Evolutionary conservation across 139 green algal genomes (phyloP), one percentile per base, ranked within the genome.

Genomic region (Tetraselmis chui): DNA sequence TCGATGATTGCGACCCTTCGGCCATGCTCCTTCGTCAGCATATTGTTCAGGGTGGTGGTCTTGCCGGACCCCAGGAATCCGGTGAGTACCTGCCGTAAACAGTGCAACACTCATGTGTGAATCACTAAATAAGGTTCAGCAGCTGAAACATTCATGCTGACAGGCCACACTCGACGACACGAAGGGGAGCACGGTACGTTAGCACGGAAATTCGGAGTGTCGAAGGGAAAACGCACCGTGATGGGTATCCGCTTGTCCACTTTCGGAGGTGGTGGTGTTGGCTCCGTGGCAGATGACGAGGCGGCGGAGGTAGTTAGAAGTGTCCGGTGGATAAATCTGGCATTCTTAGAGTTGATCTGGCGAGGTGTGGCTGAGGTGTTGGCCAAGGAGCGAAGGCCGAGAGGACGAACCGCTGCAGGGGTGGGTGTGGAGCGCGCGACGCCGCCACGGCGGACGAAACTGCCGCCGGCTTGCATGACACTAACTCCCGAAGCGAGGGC

Each of bases 41-140:
- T 92, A 87, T 95, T 84, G 88, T 99, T 99, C 28, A 99, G 88
- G 76, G 99, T 89, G 0, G 96, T 99, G 0, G 94, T 97, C 84
- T 94, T 94, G 31, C 91, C 91, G 45, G 85, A 88, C 23, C 96
- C 96, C 32, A 99, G 89, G 88, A 98, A 99, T 26, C 96, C 96
- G 30, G 96, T 99, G 79, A 99, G 94, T 25, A 99, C 86, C 93
- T 96, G 90, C 28, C 30, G 30, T 24, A 2, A 31, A 1, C 2
- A 58, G 58, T 1, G 78, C 29, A 25, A 2, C 1, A 24, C 31
- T 31, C 1, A 5, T 32, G 2, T 18, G 67, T 31, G 30, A 28
- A 74, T 25, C 26, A 23, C 76, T 29, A 27, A 18, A 26, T 45
- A 79, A 2, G 1, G 27, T 32, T 1, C 76, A 79, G 23, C 1